These are phyloP conservation scores for Leptomonas pyrrhocoris DNA, from an alignment of 208 protist species.

Conservation along the genomic window DNA sequence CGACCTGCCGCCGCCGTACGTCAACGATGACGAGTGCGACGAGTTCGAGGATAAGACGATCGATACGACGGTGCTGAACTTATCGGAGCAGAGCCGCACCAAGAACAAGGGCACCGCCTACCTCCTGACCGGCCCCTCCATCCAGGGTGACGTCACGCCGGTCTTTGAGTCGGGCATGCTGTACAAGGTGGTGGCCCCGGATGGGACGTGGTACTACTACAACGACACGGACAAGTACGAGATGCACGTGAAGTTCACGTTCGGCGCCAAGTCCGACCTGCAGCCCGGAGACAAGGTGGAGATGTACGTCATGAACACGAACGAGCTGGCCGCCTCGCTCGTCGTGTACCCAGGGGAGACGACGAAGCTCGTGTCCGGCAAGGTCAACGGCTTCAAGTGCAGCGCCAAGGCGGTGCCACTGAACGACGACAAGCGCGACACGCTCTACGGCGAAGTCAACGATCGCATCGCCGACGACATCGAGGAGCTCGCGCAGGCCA, in stretches of 20 bases:
- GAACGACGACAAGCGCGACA: constrained; percentile 55
- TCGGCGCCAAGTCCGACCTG: constrained; percentile 68
- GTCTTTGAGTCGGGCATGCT: constrained; percentile 75
- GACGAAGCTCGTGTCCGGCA: constrained; percentile 58
- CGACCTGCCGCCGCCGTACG: constrained; percentile 72
- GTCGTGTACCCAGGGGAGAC: constrained; percentile 78
- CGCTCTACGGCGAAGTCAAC: constrained; percentile 49
- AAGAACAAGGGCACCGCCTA: constrained; percentile 31
- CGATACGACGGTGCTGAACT: constrained; percentile 45
- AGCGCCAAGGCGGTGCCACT: constrained; percentile 62
- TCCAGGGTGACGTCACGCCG: constrained; percentile 53
- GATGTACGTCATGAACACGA: constrained; percentile 63
- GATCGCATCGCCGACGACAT: constrained; percentile 47
- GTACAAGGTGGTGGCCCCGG: constrained; percentile 62
- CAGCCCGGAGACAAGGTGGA: constrained; percentile 59
- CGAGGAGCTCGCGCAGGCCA: constrained; percentile 40
- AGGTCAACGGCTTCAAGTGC: constrained; percentile 74
- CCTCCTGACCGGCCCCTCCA: constrained; percentile 45
- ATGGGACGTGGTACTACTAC: constrained; percentile 82
- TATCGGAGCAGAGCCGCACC: constrained; percentile 41
- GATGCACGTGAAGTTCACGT: constrained; percentile 81
- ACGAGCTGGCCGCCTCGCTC: constrained; percentile 56
- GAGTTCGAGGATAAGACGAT: constrained; percentile 85
- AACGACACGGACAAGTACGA: constrained; percentile 89
- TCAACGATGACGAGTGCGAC: constrained; percentile 83